phyloP scores from a whole-genome alignment of 164 flowering plant species.

The Magnolia changhungtana region DNA sequence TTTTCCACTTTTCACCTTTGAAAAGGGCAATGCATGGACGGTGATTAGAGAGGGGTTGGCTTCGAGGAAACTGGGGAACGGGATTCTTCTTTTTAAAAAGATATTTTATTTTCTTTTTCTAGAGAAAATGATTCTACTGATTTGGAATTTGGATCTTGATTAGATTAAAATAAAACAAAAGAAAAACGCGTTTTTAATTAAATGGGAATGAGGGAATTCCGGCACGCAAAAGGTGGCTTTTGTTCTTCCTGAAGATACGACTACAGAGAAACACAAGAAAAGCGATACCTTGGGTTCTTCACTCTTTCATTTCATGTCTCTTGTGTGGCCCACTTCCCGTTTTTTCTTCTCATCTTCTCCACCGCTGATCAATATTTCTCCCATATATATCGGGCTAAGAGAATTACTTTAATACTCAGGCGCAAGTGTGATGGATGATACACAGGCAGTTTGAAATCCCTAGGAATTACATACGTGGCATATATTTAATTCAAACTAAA shows the following conservation, averaged over 20 bases:
- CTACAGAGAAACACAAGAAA: not conserved
- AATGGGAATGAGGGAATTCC: not conserved
- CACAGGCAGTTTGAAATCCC: not conserved
- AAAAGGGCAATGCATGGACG: not conserved
- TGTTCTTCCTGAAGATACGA: constrained; percentile 14
- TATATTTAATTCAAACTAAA: not conserved
- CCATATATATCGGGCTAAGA: not conserved
- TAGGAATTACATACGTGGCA: not conserved
- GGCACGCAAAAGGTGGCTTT: constrained; percentile 14
- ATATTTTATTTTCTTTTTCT: not conserved
- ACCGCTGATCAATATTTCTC: not conserved
- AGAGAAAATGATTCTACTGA: not conserved
- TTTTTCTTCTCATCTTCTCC: not conserved
- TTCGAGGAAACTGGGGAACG: not conserved
- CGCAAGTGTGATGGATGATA: too few relatives aligned
- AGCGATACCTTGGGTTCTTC: constrained; percentile 1
- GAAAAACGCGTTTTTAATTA: not conserved
- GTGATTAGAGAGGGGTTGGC: not conserved
- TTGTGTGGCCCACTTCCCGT: not conserved
- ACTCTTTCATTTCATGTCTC: not conserved
- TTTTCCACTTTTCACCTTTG: not conserved
- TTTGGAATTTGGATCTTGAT: not conserved
- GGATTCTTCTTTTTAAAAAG: not conserved
- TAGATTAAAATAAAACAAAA: not conserved
- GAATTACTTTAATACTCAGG: not conserved